These are phyloP conservation scores for Echeveria elegans DNA, from an alignment of 164 flowering plant genomes.

Conservation along the genomic window DNA sequence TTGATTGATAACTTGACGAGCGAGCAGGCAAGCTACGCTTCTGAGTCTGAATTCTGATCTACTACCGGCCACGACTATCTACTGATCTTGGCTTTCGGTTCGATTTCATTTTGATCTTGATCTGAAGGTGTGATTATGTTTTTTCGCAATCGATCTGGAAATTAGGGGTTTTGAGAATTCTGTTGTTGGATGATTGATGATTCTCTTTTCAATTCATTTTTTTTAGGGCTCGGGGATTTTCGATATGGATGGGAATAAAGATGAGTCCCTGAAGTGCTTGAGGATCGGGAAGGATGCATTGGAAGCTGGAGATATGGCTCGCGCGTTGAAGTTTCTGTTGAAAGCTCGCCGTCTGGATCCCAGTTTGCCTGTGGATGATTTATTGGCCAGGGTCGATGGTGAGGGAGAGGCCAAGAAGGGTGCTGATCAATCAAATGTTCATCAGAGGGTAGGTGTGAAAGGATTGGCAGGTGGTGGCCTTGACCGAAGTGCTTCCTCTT, in stretches of 20 bases:
- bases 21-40: neutral
- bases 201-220: neutral
- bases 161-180: neutral
- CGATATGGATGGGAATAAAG: slow-evolving; percentile 86
- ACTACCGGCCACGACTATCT: neutral
- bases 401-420: slow-evolving; percentile 17
- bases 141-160: neutral
- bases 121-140: neutral
- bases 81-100: neutral
- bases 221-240: neutral
- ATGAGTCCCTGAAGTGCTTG: slow-evolving; percentile 75
- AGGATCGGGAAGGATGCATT: slow-evolving; percentile 56
- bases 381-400: slow-evolving; percentile 16
- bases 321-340: slow-evolving; percentile 60
- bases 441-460: slow-evolving; percentile 27
- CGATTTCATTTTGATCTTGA: neutral
- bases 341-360: slow-evolving; percentile 89
- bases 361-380: slow-evolving; percentile 45
- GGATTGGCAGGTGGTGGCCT: slow-evolving; percentile 13
- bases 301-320: slow-evolving; percentile 45
- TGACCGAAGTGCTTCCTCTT: slow-evolving; percentile 13
- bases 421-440: slow-evolving; percentile 22
- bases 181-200: too few relatives aligned
- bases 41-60: too few relatives aligned
- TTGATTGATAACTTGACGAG: too few relatives aligned